These are phyloP conservation scores for Purpureocillium takamizusanense DNA, from an alignment of 2,329 filamentous ascomycete species.

Conservation along the genomic window DNA sequence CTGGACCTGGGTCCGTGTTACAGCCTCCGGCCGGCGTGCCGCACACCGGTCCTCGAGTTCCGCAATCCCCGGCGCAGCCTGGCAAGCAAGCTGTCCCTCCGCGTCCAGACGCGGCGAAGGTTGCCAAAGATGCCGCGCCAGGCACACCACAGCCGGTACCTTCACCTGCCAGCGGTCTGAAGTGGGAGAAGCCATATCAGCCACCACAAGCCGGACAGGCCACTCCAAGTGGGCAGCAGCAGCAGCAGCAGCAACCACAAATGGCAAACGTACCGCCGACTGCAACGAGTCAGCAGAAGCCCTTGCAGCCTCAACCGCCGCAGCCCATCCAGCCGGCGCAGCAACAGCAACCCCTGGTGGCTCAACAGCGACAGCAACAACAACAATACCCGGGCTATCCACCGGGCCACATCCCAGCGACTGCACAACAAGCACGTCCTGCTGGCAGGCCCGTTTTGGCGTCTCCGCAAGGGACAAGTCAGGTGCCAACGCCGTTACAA, in stretches of 20 bases:
- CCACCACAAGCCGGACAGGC: constrained; percentile 18
- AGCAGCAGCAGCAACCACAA: constrained; percentile 17
- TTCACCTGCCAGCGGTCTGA: constrained; percentile 18
- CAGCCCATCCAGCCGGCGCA: constrained; percentile 3
- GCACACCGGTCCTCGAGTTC: constrained; percentile 19
- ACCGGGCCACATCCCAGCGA: constrained; percentile 8
- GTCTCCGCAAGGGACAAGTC: constrained; percentile 24
- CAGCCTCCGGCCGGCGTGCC: constrained; percentile 25
- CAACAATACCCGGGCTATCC: constrained; percentile 10
- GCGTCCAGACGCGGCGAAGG: constrained; percentile 22
- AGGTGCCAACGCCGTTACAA: constrained; percentile 25
- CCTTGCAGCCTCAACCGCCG: constrained; percentile 11
- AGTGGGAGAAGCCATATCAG: constrained; percentile 34
- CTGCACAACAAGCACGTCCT: constrained; percentile 10
- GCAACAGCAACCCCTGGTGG: constrained; percentile 7
- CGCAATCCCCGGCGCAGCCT: constrained; percentile 21
- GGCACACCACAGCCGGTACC: constrained; percentile 12
- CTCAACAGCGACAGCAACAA: constrained; percentile 11
- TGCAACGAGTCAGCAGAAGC: constrained; percentile 12
- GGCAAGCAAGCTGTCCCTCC: constrained; percentile 22
- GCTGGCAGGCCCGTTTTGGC: constrained; percentile 20
- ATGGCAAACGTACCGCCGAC: constrained; percentile 9
- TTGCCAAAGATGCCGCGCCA: constrained; percentile 16
- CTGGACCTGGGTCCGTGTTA: constrained; percentile 20
- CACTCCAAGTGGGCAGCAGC: constrained; percentile 15